Evolutionary conservation across 345 rosid species (phyloP).

Genomic region (Leavenworthia alabamica): DNA sequence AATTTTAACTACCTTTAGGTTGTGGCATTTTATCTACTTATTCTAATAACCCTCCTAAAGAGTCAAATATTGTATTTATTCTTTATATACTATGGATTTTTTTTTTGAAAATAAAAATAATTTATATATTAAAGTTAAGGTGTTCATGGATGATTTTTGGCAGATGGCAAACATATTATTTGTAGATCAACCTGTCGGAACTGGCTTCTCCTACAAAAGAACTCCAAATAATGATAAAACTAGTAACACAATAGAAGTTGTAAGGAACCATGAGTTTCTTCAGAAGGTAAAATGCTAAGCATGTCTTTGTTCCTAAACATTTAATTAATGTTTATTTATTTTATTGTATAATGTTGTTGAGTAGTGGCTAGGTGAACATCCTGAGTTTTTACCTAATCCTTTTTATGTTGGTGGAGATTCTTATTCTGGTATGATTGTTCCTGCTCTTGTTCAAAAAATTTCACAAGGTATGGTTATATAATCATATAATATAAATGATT

Average conservation of each 20-base stretch:
- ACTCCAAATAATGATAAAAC: conserved; percentile 20
- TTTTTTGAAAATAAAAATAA: no score
- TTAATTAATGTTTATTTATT: neutral
- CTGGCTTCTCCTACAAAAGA: conserved; percentile 61
- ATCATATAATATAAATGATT: no score
- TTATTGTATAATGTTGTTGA: neutral
- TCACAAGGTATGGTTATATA: no score
- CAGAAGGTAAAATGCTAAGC: conserved; percentile 30
- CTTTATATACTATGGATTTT: no score
- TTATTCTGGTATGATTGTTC: conserved; percentile 50
- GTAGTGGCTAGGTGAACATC: conserved; percentile 56
- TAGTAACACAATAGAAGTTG: conserved; percentile 36
- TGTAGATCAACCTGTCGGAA: conserved; percentile 59
- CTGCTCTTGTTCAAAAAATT: conserved; percentile 42
- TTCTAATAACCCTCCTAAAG: no score
- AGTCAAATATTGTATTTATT: no score
- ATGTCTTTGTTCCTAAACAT: neutral
- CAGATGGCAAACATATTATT: conserved; percentile 53
- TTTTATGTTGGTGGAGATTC: conserved; percentile 54
- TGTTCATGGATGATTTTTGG: conserved; percentile 37
- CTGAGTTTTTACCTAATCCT: conserved; percentile 38
- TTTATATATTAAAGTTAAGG: no score
- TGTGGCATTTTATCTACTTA: no score
- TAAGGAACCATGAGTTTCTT: conserved; percentile 40
- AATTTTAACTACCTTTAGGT: no score